These are phyloP conservation scores for Sporothrix pseudoabietina DNA, from an alignment of 2,329 filamentous ascomycete species.

Conservation along the genomic window DNA sequence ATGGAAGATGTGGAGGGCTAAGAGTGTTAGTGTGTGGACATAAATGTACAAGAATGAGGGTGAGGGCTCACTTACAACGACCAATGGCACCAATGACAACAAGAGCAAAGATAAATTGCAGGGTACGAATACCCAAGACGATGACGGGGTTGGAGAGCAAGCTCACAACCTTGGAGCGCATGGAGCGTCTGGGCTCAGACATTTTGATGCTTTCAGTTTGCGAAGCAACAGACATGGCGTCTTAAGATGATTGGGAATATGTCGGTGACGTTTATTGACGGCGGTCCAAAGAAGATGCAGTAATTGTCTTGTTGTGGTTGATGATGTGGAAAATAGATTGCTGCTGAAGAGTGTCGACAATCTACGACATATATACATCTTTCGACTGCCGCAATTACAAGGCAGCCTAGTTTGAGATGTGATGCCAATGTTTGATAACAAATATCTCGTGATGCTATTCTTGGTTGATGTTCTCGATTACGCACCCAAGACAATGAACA, in stretches of 20 bases:
- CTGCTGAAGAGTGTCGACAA: not conserved
- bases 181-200: not conserved
- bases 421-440: not conserved
- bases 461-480: not conserved
- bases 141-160: not conserved
- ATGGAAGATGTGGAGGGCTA: not conserved
- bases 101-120: slow-evolving; percentile 8
- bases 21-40: not conserved
- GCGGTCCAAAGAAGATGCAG: not conserved
- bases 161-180: not conserved
- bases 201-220: not conserved
- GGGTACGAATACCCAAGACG: not conserved
- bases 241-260: not conserved
- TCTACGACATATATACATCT: not conserved
- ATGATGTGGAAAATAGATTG: not conserved
- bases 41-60: not conserved
- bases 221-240: not conserved
- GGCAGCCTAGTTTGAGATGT: not conserved
- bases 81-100: not conserved
- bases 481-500: not conserved
- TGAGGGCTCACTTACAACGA: not conserved
- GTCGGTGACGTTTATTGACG: not conserved
- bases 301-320: not conserved
- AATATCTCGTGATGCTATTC: not conserved
- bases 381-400: not conserved